Conservation (phyloP, 2,329 filamentous ascomycete species). For the Clonostachys byssicola region DNA sequence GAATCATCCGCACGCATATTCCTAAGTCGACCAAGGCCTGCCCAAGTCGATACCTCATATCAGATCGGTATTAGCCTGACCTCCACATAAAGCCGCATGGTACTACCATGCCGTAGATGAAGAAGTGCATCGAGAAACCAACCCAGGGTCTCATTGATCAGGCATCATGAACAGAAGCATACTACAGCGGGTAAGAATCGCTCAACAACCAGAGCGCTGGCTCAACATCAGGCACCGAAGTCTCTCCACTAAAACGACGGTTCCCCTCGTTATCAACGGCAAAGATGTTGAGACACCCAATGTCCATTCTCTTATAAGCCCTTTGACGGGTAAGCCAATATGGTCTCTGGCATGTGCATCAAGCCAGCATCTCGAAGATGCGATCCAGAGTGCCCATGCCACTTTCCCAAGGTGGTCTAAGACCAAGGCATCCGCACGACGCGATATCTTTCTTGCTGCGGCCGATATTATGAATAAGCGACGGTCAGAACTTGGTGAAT, state of each 20-base stretch:
- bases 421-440: slow-evolving; percentile 49
- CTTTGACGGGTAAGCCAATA: slow-evolving; percentile 44
- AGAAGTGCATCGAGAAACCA: no score
- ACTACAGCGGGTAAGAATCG: no score
- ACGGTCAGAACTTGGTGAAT: slow-evolving; percentile 46
- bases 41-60: no score
- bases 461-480: slow-evolving; percentile 53
- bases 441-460: slow-evolving; percentile 58
- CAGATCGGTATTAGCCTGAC: no score
- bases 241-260: not conserved
- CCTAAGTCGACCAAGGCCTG: no score
- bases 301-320: slow-evolving; percentile 54
- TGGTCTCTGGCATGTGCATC: slow-evolving; percentile 48
- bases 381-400: slow-evolving; percentile 42
- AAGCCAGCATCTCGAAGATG: slow-evolving; percentile 45
- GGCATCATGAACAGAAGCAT: no score
- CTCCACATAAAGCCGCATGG: no score
- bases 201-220: no score
- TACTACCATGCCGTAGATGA: no score
- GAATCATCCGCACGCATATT: no score
- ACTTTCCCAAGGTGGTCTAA: slow-evolving; percentile 62
- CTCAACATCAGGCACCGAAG: no score
- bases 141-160: no score
- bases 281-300: slow-evolving; percentile 37
- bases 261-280: slow-evolving; percentile 38